A percentile compares a stretch with the other conserved stretches of the same genome.
phyloP scores from a whole-genome alignment of 2,329 filamentous ascomycete species.

The Sporothrix phasma region DNA sequence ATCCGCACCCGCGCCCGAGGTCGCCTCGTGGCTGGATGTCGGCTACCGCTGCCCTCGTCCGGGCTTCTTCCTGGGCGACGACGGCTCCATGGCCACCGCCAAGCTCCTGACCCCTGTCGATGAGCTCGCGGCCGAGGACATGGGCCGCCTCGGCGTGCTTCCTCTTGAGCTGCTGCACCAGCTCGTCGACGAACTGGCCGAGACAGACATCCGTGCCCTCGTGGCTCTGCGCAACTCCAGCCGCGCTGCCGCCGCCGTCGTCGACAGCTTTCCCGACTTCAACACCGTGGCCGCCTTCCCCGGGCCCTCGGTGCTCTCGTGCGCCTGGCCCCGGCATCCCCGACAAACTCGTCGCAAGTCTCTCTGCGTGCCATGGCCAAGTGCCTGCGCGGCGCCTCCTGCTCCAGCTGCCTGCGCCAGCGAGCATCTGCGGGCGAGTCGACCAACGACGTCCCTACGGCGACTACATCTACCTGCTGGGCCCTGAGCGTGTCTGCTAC shows the following conservation, averaged over 20 bases:
- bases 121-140: neutral
- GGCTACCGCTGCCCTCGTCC: slow-evolving; percentile 18
- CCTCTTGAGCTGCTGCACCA: slow-evolving; percentile 18
- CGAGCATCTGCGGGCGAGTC: neutral
- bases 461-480: slow-evolving; percentile 19
- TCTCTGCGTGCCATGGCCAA: slow-evolving; percentile 12
- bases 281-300: slow-evolving; percentile 16
- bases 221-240: slow-evolving; percentile 17
- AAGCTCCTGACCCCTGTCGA: slow-evolving; percentile 7
- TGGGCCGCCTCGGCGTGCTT: slow-evolving; percentile 13
- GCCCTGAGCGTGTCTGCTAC: slow-evolving; percentile 19
- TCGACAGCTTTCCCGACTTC: slow-evolving; percentile 16
- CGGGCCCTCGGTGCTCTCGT: slow-evolving; percentile 16
- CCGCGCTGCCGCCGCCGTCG: slow-evolving; percentile 13
- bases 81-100: slow-evolving; percentile 12
- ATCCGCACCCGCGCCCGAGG: neutral
- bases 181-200: slow-evolving; percentile 13
- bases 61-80: slow-evolving; percentile 19
- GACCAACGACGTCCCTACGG: slow-evolving; percentile 5
- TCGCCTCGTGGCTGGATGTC: slow-evolving; percentile 15
- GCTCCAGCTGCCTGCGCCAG: slow-evolving; percentile 14
- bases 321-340: neutral
- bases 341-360: neutral
- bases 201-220: slow-evolving; percentile 12
- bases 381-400: slow-evolving; percentile 13